Evolutionary conservation across 1,139 yeast genomes (phyloP).

Genomic region (Sporopachydermia cereana): DNA sequence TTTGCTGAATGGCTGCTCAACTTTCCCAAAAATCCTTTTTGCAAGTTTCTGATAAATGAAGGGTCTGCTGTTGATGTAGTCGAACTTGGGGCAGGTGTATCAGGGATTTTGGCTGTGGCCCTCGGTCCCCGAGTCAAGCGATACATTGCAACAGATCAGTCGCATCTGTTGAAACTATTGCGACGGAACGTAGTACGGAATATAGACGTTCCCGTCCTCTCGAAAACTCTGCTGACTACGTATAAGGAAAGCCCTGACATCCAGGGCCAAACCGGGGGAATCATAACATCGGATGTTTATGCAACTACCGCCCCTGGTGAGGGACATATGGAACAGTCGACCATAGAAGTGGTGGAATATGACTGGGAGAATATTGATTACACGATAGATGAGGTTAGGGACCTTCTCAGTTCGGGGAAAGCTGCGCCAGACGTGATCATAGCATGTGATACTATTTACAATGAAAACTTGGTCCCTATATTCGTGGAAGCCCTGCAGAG

Average conservation of each 20-base stretch:
- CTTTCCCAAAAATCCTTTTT: conserved; percentile 11
- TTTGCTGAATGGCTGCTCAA: conserved; percentile 42
- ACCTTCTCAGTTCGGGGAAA: conserved; percentile 9
- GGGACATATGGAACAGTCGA: conserved; percentile 8
- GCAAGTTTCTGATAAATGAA: conserved; percentile 6
- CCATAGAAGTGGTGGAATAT: conserved; percentile 36
- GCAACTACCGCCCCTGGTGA: conserved; percentile 8
- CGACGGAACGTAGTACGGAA: conserved; percentile 35
- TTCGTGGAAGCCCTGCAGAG: conserved; percentile 34
- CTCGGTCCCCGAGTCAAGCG: conserved; percentile 28
- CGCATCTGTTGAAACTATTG: conserved; percentile 40
- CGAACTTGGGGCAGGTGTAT: conserved; percentile 59
- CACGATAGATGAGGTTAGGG: conserved; percentile 22
- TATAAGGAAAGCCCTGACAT: not conserved
- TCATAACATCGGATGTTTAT: too few relatives aligned
- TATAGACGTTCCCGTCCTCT: conserved; percentile 7
- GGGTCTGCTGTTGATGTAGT: conserved; percentile 25
- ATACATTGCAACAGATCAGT: conserved; percentile 55
- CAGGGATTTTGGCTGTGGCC: conserved; percentile 41
- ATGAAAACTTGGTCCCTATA: conserved; percentile 45
- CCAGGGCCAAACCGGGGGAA: not conserved
- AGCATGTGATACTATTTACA: conserved; percentile 65
- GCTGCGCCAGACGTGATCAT: conserved; percentile 34
- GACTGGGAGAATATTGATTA: conserved; percentile 52
- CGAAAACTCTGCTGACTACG: conserved; percentile 6